These are phyloP conservation scores for Cladophialophora yegresii DNA, from an alignment of 2,329 filamentous ascomycete genomes.

Conservation along the genomic window DNA sequence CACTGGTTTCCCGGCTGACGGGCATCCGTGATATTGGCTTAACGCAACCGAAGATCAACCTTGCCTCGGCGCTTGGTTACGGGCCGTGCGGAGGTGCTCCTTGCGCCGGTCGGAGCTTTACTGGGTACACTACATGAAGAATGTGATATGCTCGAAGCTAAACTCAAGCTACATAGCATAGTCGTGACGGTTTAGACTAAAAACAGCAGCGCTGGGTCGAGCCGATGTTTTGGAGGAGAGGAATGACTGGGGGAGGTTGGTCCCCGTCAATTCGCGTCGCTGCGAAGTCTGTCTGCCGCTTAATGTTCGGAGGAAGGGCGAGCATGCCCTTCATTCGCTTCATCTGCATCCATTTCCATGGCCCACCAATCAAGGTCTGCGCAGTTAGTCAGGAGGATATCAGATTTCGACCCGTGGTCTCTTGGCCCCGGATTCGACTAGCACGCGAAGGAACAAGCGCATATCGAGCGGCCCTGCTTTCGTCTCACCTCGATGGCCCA, in stretches of 20 bases:
- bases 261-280: neutral
- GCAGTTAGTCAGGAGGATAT: neutral
- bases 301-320: conserved; percentile 3
- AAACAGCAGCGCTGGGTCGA: neutral
- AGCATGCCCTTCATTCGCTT: neutral
- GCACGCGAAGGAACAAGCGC: neutral
- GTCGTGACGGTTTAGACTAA: neutral
- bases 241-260: conserved; percentile 1
- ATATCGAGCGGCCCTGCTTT: neutral
- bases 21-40: neutral
- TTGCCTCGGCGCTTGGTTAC: conserved; percentile 2
- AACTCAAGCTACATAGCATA: neutral
- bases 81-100: neutral
- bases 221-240: neutral
- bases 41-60: conserved; percentile 4
- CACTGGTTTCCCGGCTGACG: neutral
- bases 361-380: conserved; percentile 1
- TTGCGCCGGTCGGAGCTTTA: neutral
- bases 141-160: neutral
- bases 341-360: neutral
- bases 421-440: neutral
- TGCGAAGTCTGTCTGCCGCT: neutral
- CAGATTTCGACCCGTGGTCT: neutral
- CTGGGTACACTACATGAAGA: neutral
- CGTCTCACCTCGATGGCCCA: neutral